Percentiles rank a stretch among this genome's conserved stretches.
Evolutionary conservation across 2,329 filamentous ascomycete genomes (phyloP).

Genomic region (Thyridium curvatum): DNA sequence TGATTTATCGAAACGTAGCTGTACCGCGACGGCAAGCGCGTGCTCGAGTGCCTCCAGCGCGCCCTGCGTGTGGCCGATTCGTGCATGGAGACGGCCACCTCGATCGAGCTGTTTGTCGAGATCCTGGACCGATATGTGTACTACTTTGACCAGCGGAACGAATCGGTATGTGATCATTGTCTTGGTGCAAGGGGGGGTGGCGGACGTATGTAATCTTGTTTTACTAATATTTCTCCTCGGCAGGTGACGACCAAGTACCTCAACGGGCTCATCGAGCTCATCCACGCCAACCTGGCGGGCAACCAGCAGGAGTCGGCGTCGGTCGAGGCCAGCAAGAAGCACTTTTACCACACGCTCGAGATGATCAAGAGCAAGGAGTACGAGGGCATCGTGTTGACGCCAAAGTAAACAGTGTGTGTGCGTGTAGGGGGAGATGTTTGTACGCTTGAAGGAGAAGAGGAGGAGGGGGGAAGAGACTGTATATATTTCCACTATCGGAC

Average conservation of each 20-base stretch:
- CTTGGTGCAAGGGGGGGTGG: too few relatives aligned
- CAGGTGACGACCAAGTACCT: conserved; percentile 92
- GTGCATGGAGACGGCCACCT: conserved; percentile 97
- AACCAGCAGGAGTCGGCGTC: conserved; percentile 76
- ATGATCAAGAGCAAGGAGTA: conserved; percentile 90
- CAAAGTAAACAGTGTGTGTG: conserved; percentile 35
- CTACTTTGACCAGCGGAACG: conserved; percentile 98
- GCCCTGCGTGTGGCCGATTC: conserved; percentile 94
- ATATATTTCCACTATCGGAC: too few relatives aligned
- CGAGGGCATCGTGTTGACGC: conserved; percentile 77
- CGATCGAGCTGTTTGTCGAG: conserved; percentile 96
- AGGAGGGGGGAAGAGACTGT: too few relatives aligned
- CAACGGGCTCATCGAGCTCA: conserved; percentile 95
- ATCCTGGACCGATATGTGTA: conserved; percentile 98
- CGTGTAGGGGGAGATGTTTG: too few relatives aligned
- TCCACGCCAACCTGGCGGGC: conserved; percentile 88
- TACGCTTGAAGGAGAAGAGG: too few relatives aligned
- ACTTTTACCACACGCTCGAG: conserved; percentile 91
- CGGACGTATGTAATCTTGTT: too few relatives aligned
- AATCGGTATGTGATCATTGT: conserved; percentile 68
- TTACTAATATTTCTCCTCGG: conserved; percentile 3
- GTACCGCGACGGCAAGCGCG: conserved; percentile 95
- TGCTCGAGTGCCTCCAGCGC: conserved; percentile 91
- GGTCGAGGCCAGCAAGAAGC: conserved; percentile 83
- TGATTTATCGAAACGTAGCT: conserved; percentile 46